Base-by-base conservation (phyloP, 495 filamentous ascomycete species). In the Hypoxylon intermedium region DNA sequence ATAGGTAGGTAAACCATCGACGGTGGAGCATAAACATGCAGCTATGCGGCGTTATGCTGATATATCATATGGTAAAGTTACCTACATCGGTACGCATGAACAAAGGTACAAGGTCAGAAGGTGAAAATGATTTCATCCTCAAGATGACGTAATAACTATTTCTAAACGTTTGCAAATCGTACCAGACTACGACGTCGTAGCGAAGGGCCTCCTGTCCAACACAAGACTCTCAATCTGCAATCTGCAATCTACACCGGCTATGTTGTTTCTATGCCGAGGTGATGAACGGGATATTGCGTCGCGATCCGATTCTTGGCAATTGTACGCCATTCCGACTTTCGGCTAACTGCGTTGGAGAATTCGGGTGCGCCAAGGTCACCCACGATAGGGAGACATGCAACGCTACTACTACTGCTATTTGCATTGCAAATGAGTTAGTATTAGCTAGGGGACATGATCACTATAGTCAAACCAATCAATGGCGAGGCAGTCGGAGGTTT, bases 261-360 rank as follows among this genome's bases (percentile, higher is more conserved):
- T 37, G 12, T 37, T 15, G 12, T 16, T 15, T 26, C 26, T 12
- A 51, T 56, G 34, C 47, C 26, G 46, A 40, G 40, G 40, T 42
- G 5, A 6, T 53, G 34, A 18, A 54, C 28, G 58, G 51, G 16
- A 33, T 41, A 11, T 30, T 47, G 20, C 30, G 28, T 43, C 43
- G 30, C 53, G 54, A 50, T 38, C 53, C 54, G 54, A 44, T 49
- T 24, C 55, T 55, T 59, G 61, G 54, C 61, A 51, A 51, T 50
- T 41, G 9, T 49, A 43, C 45, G 30, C 41, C 30, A 59, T 59
- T 33, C 61, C 61, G 61, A 50, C 50, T 57, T 57, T 59, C 54
- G 61, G 61, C 34, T 65, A 65, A 36, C 28, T 24, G n/a, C 38
- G 31, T 49, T 53, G 42, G 42, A 52, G 23, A 33, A 7, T 11